Evolutionary conservation across 768 basidiomycete genomes (phyloP), one percentile per base, ranked within the genome.

Genomic region (Boletus reticulatus): DNA sequence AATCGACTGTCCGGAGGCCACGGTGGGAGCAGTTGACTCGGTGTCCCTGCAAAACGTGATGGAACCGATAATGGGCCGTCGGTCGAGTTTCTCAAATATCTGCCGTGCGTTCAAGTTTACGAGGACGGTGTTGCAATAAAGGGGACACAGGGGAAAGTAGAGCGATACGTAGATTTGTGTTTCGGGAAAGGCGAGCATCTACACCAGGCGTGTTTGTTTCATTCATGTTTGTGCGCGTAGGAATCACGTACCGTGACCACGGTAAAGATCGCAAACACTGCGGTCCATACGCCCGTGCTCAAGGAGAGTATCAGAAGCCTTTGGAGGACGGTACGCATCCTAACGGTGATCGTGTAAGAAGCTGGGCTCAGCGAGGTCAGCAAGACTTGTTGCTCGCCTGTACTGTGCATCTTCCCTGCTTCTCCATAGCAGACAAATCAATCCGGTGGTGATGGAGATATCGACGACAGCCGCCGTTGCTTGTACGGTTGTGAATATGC

Each of bases 81-180:
- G 54, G 19, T 52, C 56, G 22, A 64, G 47, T 14, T 62, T 62
- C 4, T 52, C 43, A 8, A 65, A 53, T 27, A 67, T 48, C 29
- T 49, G 34, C 11, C 72, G 62, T 7, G 70, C 63, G 42, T 73
- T 73, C 50, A 73, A 45, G 50, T 66, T 74, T 16, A 62, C 63
- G 48, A 73, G 66, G 19, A 74, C 57, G 17, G 68, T 70, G 44
- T 67, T 73, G 37, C 67, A 66, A 37, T 71, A 72, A 7, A 73
- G 48, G 1, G 71, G 66, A 50, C 71, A 67, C 22, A 70, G 52
- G 4, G 70, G 63, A 19, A 68, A 70, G 47, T 69, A 67, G 38
- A 73, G 41, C 11, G 46, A 53, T 29, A 34, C 49, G 9, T 69
- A 67, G 32, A 66, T 44, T 17, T 56, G 47, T 17, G 64, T 66